Conservation (phyloP, 2,329 filamentous ascomycete genomes). For the Penicillium sp. region DNA sequence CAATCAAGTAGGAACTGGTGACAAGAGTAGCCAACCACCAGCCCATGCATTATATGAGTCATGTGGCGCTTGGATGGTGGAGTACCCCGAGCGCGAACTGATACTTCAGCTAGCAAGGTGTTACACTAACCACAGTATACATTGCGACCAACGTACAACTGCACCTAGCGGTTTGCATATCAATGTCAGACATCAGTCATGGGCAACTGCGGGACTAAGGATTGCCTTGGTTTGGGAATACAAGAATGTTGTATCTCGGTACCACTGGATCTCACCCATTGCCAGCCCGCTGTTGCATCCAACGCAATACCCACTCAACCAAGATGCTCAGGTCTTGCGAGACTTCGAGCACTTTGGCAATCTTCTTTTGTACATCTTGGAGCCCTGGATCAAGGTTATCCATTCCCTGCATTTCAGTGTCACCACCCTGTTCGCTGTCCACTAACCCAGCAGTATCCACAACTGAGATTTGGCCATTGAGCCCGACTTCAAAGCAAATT, state of each 20-base stretch:
- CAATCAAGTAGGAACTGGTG: not conserved
- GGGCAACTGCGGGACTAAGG: not conserved
- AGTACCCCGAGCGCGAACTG: not conserved
- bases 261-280: constrained; percentile 13
- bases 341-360: constrained; percentile 34
- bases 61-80: not conserved
- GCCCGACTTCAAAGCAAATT: constrained; percentile 34
- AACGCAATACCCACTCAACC: constrained; percentile 38
- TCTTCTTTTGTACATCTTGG: constrained; percentile 27
- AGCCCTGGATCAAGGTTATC: constrained; percentile 11
- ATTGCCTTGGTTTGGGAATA: not conserved
- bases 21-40: not conserved
- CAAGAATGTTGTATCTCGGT: not conserved
- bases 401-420: constrained; percentile 16
- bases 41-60: not conserved
- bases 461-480: constrained; percentile 36
- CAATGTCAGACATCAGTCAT: not conserved
- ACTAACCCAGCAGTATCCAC: constrained; percentile 32
- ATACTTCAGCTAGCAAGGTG: not conserved
- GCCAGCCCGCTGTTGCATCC: constrained; percentile 26
- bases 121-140: not conserved
- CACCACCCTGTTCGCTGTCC: constrained; percentile 14
- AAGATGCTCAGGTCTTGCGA: constrained; percentile 40
- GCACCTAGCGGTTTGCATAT: not conserved
- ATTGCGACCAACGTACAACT: not conserved